Base-by-base conservation (phyloP, 2,329 filamentous ascomycete species). In the Aschersonia sp. region DNA sequence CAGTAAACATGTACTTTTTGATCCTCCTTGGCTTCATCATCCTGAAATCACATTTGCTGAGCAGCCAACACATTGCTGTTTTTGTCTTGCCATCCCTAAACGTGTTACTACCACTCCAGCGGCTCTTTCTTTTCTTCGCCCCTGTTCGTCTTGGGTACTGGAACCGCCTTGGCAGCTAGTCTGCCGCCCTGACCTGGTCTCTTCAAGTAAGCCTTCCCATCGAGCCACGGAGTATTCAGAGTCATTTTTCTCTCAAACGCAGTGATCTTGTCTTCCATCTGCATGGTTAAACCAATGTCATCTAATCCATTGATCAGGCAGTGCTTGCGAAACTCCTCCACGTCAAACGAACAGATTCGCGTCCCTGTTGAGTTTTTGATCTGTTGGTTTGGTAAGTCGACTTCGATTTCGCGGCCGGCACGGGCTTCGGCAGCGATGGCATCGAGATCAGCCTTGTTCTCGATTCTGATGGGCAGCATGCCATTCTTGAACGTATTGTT, bases 401-500 rank as follows among this genome's bases (percentile, higher is more conserved):
- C 76, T 68, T 96, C 89, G 54, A 97, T 71, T 64, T 96, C 89
- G 50, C 76, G 76, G 49, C 87, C 87, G 4, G 85, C 84, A 39
- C 74, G 74, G 35, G 89, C 89, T 65, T 94, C 86, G 30, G 72
- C 78, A 39, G 85, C 81, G 53, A 97, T 81, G 52, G 73, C 73
- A 42, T 84, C 73, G 4, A 96, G 70, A 33, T 77, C 73, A 1
- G 68, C 71, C 54, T 79, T 67, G 63, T 90, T 79, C 33, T 75
- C 69, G 60, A 97, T 84, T 50, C 75, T 68, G 51, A 97, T 79
- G 44, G 90, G 89, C 53, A 97, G 73, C 92, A 97, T 97, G 70
- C 90, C 90, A 71, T 98, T 98, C 77, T 98, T 97, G 78, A 96
- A 97, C n/a, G 85, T 92, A 74, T 98, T 98, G 79, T 95, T 96